phyloP scores from a whole-genome alignment of 1,139 yeast genomes.

The Pichia sp. region DNA sequence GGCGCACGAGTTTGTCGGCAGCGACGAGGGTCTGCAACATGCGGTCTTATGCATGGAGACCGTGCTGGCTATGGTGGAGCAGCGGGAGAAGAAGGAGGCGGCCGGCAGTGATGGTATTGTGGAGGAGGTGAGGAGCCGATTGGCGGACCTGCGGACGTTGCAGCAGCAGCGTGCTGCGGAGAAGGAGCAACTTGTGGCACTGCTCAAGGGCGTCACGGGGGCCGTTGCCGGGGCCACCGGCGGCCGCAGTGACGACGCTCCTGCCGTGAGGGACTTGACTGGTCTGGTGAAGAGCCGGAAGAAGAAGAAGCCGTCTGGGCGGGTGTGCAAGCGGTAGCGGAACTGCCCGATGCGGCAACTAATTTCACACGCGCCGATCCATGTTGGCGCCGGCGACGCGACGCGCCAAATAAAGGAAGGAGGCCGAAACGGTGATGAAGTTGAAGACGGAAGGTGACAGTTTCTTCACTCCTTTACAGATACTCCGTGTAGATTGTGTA shows the following conservation, averaged over 20 bases:
- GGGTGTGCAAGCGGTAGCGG: background rate
- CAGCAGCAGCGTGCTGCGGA: constrained; percentile 39
- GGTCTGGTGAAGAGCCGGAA: constrained; percentile 47
- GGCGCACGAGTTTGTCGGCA: constrained; percentile 66
- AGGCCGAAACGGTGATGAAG: background rate
- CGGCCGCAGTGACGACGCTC: background rate
- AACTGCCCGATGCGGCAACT: too few species aligned
- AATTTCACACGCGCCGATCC: too few species aligned
- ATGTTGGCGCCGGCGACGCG: too few species aligned
- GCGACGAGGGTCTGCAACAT: constrained; percentile 48
- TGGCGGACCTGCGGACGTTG: constrained; percentile 46
- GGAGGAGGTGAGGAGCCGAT: constrained; percentile 48
- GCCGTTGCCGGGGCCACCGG: constrained; percentile 10
- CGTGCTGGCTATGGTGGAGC: constrained; percentile 37
- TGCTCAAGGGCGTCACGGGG: constrained; percentile 48
- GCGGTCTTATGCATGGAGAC: constrained; percentile 57
- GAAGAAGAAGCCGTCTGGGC: constrained; percentile 4
- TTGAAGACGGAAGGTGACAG: background rate
- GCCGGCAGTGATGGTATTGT: constrained; percentile 37
- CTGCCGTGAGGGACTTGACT: constrained; percentile 51
- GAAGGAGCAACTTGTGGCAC: constrained; percentile 53
- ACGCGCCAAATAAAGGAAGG: too few species aligned
- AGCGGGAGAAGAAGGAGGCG: constrained; percentile 48
- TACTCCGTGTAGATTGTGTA: too few species aligned
- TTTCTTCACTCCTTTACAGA: too few species aligned